A percentile compares a stretch with the other conserved stretches of the same genome.
These are phyloP conservation scores for Cantharellus anzutake DNA, from an alignment of 768 basidiomycete genomes.

Conservation along the genomic window DNA sequence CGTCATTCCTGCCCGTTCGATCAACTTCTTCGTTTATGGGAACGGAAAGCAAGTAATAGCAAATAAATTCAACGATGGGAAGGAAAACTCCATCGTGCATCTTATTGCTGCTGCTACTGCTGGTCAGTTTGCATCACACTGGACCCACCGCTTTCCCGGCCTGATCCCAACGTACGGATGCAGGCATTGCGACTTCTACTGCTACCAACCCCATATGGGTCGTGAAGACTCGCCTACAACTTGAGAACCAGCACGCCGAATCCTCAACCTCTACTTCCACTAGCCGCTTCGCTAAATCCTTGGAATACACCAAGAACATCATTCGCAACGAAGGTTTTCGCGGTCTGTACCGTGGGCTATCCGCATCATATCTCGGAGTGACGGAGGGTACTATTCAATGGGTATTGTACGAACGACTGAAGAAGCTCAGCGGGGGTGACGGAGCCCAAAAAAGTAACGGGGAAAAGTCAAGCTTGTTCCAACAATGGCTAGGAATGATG, in stretches of 20 bases:
- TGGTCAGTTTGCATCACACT: constrained; percentile 8
- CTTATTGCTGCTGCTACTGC: constrained; percentile 71
- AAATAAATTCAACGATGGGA: constrained; percentile 51
- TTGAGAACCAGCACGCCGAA: constrained; percentile 22
- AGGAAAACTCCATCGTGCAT: constrained; percentile 75
- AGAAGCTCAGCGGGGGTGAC: constrained; percentile 40
- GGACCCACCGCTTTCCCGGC: not conserved
- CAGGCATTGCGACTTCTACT: constrained; percentile 66
- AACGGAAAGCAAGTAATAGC: constrained; percentile 90
- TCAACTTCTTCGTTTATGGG: constrained; percentile 96
- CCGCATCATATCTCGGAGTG: constrained; percentile 88
- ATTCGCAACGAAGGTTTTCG: constrained; percentile 59
- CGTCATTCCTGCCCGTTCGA: constrained; percentile 86
- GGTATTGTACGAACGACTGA: constrained; percentile 88
- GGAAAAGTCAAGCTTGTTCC: constrained; percentile 1
- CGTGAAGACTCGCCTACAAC: constrained; percentile 89
- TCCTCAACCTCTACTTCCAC: constrained; percentile 2
- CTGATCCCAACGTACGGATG: not conserved
- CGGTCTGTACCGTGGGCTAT: constrained; percentile 90
- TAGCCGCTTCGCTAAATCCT: constrained; percentile 3
- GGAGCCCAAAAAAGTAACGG: constrained; percentile 1
- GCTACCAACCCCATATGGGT: constrained; percentile 99
- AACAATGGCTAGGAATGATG: constrained; percentile 66
- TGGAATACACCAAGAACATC: constrained; percentile 46
- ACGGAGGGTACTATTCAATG: constrained; percentile 95